A percentile compares a stretch with the other conserved stretches of the same genome.
These are phyloP conservation scores for Haberlea rhodopensis DNA, from an alignment of 257 asterid genomes.

Conservation along the genomic window DNA sequence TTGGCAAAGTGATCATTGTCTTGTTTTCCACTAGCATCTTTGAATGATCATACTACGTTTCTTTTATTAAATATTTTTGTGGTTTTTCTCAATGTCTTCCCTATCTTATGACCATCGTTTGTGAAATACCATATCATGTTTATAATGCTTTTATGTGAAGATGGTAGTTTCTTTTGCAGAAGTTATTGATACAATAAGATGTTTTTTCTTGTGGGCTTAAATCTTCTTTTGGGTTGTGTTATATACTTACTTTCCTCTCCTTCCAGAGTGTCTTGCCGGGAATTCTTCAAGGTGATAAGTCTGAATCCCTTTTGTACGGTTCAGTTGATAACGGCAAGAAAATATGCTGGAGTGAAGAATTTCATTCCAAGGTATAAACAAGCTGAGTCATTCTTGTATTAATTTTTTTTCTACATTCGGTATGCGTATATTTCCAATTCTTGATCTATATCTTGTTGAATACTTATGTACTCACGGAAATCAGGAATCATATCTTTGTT, in stretches of 20 bases:
- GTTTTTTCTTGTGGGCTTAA: neutral
- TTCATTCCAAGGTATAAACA: constrained; percentile 74
- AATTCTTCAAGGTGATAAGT: constrained; percentile 94
- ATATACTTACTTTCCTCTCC: constrained; percentile 22
- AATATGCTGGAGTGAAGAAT: constrained; percentile 87
- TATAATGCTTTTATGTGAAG: neutral
- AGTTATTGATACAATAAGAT: constrained; percentile 3
- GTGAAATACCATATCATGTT: neutral
- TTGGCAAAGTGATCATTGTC: too few relatives aligned
- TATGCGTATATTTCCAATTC: neutral
- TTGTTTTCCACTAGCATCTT: too few relatives aligned
- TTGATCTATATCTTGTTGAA: too few relatives aligned
- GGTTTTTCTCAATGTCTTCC: too few relatives aligned
- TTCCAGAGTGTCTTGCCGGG: constrained; percentile 94
- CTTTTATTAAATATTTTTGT: too few relatives aligned
- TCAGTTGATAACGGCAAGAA: constrained; percentile 97
- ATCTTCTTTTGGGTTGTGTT: constrained; percentile 9
- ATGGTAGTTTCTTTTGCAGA: neutral
- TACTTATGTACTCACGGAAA: neutral
- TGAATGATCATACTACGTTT: too few relatives aligned
- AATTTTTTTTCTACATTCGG: neutral
- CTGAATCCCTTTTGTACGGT: constrained; percentile 90
- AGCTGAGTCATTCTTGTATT: constrained; percentile 6
- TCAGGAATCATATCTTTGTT: too few relatives aligned
- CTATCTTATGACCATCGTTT: neutral